A percentile compares a stretch with the other conserved stretches of the same genome.
phyloP scores from a whole-genome alignment of 805 yeast species.

The Candida ficus region DNA sequence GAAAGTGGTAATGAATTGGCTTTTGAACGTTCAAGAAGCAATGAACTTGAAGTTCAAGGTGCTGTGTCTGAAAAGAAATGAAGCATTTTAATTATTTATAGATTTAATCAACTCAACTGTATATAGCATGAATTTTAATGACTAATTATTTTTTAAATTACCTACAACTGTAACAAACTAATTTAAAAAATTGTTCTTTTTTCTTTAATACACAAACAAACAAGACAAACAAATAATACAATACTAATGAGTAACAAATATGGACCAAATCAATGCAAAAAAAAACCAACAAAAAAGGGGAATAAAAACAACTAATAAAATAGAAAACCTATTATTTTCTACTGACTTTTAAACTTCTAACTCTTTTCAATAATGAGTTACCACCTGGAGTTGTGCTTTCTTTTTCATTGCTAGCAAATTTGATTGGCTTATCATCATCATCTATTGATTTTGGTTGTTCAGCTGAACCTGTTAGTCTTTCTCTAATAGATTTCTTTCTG shows the following conservation, averaged over 20 bases:
- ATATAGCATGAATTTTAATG: too few relatives aligned
- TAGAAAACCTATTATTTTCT: slow-evolving; percentile 21
- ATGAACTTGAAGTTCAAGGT: too few relatives aligned
- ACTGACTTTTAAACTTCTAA: slow-evolving; percentile 82
- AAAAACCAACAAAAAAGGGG: not conserved
- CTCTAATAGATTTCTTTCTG: slow-evolving; percentile 81
- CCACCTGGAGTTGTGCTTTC: slow-evolving; percentile 25
- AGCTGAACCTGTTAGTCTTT: slow-evolving; percentile 39
- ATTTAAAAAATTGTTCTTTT: too few relatives aligned
- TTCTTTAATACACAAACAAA: too few relatives aligned
- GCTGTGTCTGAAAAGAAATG: too few relatives aligned
- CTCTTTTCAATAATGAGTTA: slow-evolving; percentile 71
- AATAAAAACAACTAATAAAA: not conserved
- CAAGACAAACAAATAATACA: too few relatives aligned
- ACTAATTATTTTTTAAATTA: too few relatives aligned
- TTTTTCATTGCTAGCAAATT: slow-evolving; percentile 25
- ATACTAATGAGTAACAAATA: not conserved
- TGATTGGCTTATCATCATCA: slow-evolving; percentile 29
- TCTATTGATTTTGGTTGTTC: slow-evolving; percentile 1
- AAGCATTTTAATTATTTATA: too few relatives aligned
- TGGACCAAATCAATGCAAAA: not conserved
- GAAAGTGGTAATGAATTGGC: too few relatives aligned
- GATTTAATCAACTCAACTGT: too few relatives aligned
- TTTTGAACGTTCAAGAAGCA: too few relatives aligned
- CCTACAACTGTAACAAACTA: too few relatives aligned